phyloP scores from a whole-genome alignment of 495 filamentous ascomycete species.

The Penicillium cataractarum region DNA sequence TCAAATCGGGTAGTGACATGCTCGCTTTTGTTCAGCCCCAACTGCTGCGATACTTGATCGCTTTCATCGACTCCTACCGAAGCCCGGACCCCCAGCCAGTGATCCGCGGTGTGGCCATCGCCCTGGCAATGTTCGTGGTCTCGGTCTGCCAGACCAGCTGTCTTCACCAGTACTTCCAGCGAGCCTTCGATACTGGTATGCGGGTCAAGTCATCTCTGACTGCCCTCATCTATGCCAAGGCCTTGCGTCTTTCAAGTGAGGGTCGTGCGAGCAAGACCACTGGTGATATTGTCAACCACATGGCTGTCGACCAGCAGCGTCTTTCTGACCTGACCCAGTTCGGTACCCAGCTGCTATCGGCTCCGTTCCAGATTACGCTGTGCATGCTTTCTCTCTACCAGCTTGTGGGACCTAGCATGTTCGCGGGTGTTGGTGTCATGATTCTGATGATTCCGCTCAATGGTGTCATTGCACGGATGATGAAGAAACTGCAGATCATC shows the following conservation, averaged over 20 bases:
- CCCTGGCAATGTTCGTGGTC: conserved; percentile 87
- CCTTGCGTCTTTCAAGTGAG: conserved; percentile 88
- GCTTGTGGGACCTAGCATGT: conserved; percentile 89
- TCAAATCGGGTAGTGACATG: conserved; percentile 83
- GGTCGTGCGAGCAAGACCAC: conserved; percentile 89
- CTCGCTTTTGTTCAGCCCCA: conserved; percentile 92
- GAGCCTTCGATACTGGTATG: conserved; percentile 95
- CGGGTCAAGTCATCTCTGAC: conserved; percentile 88
- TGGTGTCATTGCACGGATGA: conserved; percentile 85
- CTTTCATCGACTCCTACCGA: conserved; percentile 81
- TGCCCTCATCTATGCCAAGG: conserved; percentile 89
- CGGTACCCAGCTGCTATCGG: conserved; percentile 92
- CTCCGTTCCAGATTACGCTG: conserved; percentile 92
- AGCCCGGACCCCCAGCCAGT: conserved; percentile 70
- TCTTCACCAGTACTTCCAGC: conserved; percentile 95
- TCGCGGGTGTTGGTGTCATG: conserved; percentile 96
- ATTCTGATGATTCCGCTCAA: conserved; percentile 97
- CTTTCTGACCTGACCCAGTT: conserved; percentile 95
- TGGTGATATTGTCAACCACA: conserved; percentile 98
- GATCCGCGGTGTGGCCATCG: conserved; percentile 83
- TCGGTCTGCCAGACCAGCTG: conserved; percentile 80
- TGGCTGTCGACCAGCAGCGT: conserved; percentile 96
- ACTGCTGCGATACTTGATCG: conserved; percentile 80
- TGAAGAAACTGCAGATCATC: conserved; percentile 91
- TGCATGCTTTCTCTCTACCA: conserved; percentile 97